Evolutionary conservation across 768 basidiomycete species (phyloP), one percentile per base, ranked within the genome.

Genomic region (Mycena amicta): DNA sequence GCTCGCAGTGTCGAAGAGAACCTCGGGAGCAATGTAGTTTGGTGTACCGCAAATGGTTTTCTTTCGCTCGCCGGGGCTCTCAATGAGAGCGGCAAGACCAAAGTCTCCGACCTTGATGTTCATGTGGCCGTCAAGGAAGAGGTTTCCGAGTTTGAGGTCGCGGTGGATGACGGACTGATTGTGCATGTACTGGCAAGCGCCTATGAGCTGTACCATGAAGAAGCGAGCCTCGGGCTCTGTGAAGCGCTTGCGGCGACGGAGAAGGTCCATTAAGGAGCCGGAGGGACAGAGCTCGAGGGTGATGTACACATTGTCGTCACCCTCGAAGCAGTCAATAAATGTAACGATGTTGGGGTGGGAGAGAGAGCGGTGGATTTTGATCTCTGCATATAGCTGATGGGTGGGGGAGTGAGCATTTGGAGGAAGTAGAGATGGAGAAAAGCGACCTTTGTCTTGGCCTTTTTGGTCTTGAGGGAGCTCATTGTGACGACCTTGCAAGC

Each of bases 31-130:
- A 62, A 99, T 98, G 70, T 99, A 98, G 70, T 99, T 98, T 2
- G 96, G 97, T 0, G 96, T 99, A 1, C 96, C 96, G 64, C 97
- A 98, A 47, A 98, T 97, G 0, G 96, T 99, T 85, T 98, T 98
- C 83, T 98, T 97, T 69, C 96, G 78, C 73, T 98, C 96, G 0
- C 96, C 96, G 12, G 92, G 92, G 69, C 86, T 95, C 77, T 98
- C 95, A 49, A 98, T 96, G 49, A 99, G 83, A 2, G 96, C 97
- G 0, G 97, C 96, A 22, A 99, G 80, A 11, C 96, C 96, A 75
- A 99, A 97, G 75, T 99, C 96, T 22, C 94, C 96, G 20, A 98
- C 94, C 70, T 97, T 93, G 71, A 98, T 81, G 70, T 97, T 93
- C 95, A 98, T 95, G 67, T 90, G 84, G 49, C 74, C 72, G 70